Evolutionary conservation across 139 green algal genomes (phyloP), one percentile per base, ranked within the genome.

Genomic region (Picochlorum sp.): DNA sequence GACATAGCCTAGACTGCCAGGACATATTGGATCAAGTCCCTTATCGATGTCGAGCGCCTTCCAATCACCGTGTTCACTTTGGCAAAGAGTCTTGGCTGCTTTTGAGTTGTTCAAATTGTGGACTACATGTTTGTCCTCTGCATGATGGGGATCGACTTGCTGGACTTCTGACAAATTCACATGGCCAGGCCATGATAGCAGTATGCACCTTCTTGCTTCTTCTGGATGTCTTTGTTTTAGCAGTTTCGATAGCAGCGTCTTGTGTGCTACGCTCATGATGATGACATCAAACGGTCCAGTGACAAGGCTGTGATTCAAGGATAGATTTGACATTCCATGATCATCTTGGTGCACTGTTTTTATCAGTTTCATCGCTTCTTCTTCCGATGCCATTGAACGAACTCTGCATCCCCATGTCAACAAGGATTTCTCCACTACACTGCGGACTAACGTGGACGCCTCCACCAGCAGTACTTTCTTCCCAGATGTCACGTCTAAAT

Each of bases 381-480:
- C 13, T 65, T 88, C 75, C 2, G 51, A 71, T 3, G n/a, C 58
- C 9, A 88, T 80, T 8, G 77, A 74, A 44, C 72, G 84, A 15
- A 92, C 85, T 2, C 59, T 26, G 47, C 73, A 85, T 41, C 84
- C 82, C 81, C 82, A 91, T n/a, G 74, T 66, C 0, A 64, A 61
- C 57, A 92, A 61, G 4, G 82, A 80, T 34, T 87, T 66, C 11
- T 61, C 47, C 46, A 90, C 57, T 20, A 70, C 37, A 41, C 56
- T 49, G 2, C 83, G 69, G 37, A 90, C 84, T 72, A 88, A 75
- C 26, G 66, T 44, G 49, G 75, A 89, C 0, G 74, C 64, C 63
- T 91, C 85, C 41, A 89, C 81, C 30, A 91, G 64, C 50, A 91
- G 62, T 20, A 88, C 74, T 13, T 68, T 50, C 66, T 81, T 81